Evolutionary conservation across 768 basidiomycete genomes (phyloP).

Genomic region (Leucocoprinus leucothites): DNA sequence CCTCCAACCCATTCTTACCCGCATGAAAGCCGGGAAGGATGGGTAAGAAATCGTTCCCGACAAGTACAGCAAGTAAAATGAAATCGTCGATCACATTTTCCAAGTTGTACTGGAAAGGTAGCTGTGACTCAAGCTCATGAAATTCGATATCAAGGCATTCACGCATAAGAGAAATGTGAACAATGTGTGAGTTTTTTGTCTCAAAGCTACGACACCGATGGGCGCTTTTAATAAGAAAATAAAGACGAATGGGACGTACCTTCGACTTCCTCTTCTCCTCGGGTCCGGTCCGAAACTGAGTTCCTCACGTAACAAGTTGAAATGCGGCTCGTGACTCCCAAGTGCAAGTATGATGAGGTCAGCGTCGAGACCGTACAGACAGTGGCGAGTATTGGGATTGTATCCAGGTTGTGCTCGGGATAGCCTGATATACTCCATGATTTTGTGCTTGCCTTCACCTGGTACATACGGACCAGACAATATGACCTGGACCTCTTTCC

Average conservation of each 20-base stretch:
- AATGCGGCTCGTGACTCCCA: slow-evolving; percentile 97
- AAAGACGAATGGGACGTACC: slow-evolving; percentile 26
- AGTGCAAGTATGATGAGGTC: slow-evolving; percentile 98
- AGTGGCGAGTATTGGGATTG: no score
- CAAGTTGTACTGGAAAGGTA: slow-evolving; percentile 82
- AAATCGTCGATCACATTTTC: slow-evolving; percentile 98
- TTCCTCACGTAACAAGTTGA: slow-evolving; percentile 95
- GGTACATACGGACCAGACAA: slow-evolving; percentile 97
- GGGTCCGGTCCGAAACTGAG: slow-evolving; percentile 94
- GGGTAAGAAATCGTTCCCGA: slow-evolving; percentile 97
- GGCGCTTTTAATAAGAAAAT: no score
- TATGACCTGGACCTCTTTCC: slow-evolving; percentile 89
- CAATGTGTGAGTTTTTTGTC: slow-evolving; percentile 87
- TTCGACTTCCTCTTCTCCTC: slow-evolving; percentile 64
- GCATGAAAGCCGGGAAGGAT: slow-evolving; percentile 96
- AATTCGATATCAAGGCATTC: slow-evolving; percentile 99
- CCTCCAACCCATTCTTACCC: slow-evolving; percentile 93
- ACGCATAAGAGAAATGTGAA: slow-evolving; percentile 91
- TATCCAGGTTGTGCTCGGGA: no score
- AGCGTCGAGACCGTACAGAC: slow-evolving; percentile 96
- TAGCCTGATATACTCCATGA: no score
- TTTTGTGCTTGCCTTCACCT: slow-evolving; percentile 99
- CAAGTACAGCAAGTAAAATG: no score
- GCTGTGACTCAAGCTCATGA: slow-evolving; percentile 55
- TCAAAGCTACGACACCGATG: slow-evolving; percentile 42